Conservation (phyloP, 176 grass and related monocot genomes). For the maize (Zea mays) region Zm-B73-REFERENCE-NAM-5.0 NC_050098.1:147718501-147719000, state of each 20-base stretch:
- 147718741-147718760: conserved; percentile 30
- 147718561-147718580: neutral
- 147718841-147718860: conserved; percentile 67
- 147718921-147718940: conserved; percentile 94
- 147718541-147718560: neutral
- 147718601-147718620: conserved; percentile 16
- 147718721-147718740: neutral
- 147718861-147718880: conserved; percentile 31
- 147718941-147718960: conserved; percentile 92
- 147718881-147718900: neutral
- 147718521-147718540: neutral
- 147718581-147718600: neutral
- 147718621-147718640: neutral
- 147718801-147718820: conserved; percentile 90
- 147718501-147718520: conserved; percentile 25
- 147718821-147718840: conserved; percentile 86
- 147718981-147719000: conserved; percentile 44
- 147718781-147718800: conserved; percentile 83
- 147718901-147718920: conserved; percentile 62
- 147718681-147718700: conserved; percentile 8
- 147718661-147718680: conserved; percentile 10
- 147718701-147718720: neutral
- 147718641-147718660: neutral
- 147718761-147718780: conserved; percentile 97
- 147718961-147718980: conserved; percentile 44